Evolutionary conservation across 495 filamentous ascomycete genomes (phyloP).

Genomic region (Lindgomyces ingoldianus): DNA sequence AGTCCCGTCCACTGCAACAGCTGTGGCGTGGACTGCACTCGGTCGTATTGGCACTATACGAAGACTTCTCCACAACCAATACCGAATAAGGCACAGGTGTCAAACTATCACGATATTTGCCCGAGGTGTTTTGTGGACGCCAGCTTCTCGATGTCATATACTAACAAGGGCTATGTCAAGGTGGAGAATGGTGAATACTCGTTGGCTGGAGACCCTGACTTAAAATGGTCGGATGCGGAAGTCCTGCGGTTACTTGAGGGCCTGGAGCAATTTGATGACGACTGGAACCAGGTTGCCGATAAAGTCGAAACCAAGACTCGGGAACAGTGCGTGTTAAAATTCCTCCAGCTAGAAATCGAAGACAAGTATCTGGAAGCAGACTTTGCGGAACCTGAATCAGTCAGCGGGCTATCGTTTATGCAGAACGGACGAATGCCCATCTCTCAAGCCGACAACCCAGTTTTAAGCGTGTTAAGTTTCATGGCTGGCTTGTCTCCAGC

Average conservation of each 20-base stretch:
- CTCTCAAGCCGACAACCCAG: conserved; percentile 86
- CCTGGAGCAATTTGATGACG: conserved; percentile 86
- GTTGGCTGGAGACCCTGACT: conserved; percentile 70
- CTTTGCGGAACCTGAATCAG: conserved; percentile 50
- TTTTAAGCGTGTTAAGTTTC: conserved; percentile 92
- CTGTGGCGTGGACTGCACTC: conserved; percentile 91
- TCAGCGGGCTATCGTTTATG: conserved; percentile 59
- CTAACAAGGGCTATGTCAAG: conserved; percentile 74
- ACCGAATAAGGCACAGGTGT: conserved; percentile 55
- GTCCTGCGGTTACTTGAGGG: conserved; percentile 82
- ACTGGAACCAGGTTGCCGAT: conserved; percentile 90
- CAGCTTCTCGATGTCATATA: conserved; percentile 72
- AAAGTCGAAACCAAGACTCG: conserved; percentile 89
- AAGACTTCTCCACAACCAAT: conserved; percentile 60
- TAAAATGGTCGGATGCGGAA: conserved; percentile 83
- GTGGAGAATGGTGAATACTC: conserved; percentile 82
- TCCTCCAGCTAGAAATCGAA: conserved; percentile 65
- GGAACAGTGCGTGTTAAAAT: conserved; percentile 95
- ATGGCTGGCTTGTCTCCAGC: conserved; percentile 86
- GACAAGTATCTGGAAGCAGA: conserved; percentile 52
- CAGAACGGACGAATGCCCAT: conserved; percentile 77
- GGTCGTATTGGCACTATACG: conserved; percentile 83
- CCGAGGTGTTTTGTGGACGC: conserved; percentile 84
- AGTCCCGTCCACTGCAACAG: conserved; percentile 81
- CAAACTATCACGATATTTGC: conserved; percentile 80